Base-by-base conservation (phyloP, 2,329 filamentous ascomycete species). In the Hirsutella thompsonii region DNA sequence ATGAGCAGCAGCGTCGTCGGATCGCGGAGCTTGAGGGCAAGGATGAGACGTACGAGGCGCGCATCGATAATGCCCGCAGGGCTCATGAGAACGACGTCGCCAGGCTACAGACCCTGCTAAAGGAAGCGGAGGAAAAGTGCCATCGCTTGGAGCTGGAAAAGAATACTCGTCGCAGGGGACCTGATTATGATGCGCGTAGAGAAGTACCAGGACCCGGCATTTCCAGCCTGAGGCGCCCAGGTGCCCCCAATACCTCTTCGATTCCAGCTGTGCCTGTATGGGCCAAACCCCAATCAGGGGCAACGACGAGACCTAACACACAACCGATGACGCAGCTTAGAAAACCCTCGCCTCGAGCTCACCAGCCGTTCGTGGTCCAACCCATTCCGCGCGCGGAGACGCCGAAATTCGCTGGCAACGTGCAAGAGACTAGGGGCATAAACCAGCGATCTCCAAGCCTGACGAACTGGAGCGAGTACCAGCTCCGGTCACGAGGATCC, bases 11-110 rank as follows among this genome's bases (percentile, higher is more conserved):
- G 16, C 55, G 47, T 21, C 60, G 50, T 41, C 55, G 55, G 19
- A 50, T 66, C 11, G 45, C 52, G 14, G 56, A 58, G 14, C 44
- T 67, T n/a, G 56, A 62, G 40, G 60, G 55, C n/a, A 55, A 54
- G 41, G 60, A 65, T 32, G 53, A 58, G 41, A 67, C 60, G 2
- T 67, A 66, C 41, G 57, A 65, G 38, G 43, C 51, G 9, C 56
- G 63, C 1, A 44, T 67, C 11, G 49, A 57, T 20, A 61, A 63
- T 23, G 59, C 62, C 36, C 53, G 60, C 6, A 55, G 53, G 38
- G 49, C 47, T 9, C 57, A 62, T 16, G 54, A 57, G 13, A 56
- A 61, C 14, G 52, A 56, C 23, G 49, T 59, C 9, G 44, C 54
- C 3, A 49, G 47, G 13, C 49, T 67, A 11, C 56, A 61, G 32